Evolutionary conservation across 208 protist genomes (phyloP).

Genomic region (Herpetomonas samuelpessoai): DNA sequence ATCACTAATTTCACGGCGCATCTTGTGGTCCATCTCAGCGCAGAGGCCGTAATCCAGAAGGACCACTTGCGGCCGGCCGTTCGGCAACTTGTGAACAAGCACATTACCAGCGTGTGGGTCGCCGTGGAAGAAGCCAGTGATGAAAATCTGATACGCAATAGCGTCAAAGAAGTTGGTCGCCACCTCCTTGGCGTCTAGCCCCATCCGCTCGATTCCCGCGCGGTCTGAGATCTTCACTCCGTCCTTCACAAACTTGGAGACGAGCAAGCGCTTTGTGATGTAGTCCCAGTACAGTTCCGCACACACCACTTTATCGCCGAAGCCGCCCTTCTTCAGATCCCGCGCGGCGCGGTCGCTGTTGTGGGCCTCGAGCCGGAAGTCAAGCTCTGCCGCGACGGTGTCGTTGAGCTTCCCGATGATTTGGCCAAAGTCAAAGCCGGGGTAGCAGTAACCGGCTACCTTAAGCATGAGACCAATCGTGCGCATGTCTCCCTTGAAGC

Average conservation of each 20-base stretch:
- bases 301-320: conserved; percentile 69
- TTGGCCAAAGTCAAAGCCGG: conserved; percentile 84
- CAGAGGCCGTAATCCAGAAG: conserved; percentile 97
- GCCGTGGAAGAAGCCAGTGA: conserved; percentile 93
- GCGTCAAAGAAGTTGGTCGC: conserved; percentile 77
- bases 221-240: conserved; percentile 79
- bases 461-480: conserved; percentile 79
- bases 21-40: conserved; percentile 62
- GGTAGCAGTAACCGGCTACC: conserved; percentile 69
- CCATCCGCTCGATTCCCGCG: conserved; percentile 46
- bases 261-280: conserved; percentile 63
- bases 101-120: conserved; percentile 95
- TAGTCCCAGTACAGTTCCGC: conserved; percentile 59
- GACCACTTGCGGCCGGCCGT: conserved; percentile 72
- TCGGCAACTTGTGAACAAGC: conserved; percentile 68
- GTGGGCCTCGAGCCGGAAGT: conserved; percentile 92
- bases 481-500: conserved; percentile 87
- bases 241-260: conserved; percentile 61
- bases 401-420: conserved; percentile 87
- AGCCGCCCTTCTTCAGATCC: conserved; percentile 71
- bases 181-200: conserved; percentile 55
- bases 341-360: conserved; percentile 84
- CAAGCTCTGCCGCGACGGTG: conserved; percentile 88
- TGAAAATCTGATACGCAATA: conserved; percentile 94
- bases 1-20: conserved; percentile 51